Conservation (phyloP, 495 filamentous ascomycete genomes). For the Penicillium bialowiezense region DNA sequence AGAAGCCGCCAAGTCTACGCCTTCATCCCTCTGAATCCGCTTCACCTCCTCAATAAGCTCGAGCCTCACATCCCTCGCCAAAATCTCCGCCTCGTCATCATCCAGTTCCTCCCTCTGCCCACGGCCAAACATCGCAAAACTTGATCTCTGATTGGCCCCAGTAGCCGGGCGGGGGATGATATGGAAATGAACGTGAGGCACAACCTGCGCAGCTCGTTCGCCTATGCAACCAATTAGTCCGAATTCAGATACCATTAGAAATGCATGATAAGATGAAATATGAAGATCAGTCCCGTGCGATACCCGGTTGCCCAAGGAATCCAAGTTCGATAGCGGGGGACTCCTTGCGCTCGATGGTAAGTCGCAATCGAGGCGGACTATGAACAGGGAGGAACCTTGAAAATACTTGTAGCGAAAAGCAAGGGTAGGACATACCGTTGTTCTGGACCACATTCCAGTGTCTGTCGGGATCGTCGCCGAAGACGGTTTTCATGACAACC, state of each 20-base stretch:
- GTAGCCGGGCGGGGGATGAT: conserved; percentile 69
- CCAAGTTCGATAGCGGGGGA: too few species aligned
- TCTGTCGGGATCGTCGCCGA: conserved; percentile 28
- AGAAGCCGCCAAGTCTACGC: conserved; percentile 35
- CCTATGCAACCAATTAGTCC: conserved; percentile 40
- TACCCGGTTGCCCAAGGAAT: too few species aligned
- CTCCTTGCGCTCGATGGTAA: conserved; percentile 2
- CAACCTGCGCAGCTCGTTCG: conserved; percentile 80
- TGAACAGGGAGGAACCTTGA: too few species aligned
- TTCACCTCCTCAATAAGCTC: conserved; percentile 55
- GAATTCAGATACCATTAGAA: background rate
- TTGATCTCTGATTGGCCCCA: conserved; percentile 39
- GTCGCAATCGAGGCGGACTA: too few species aligned
- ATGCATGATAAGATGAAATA: background rate
- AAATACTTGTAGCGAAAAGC: too few species aligned
- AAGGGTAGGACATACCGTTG: conserved; percentile 58
- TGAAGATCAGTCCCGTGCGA: background rate
- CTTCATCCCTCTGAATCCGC: conserved; percentile 43
- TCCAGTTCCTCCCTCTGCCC: conserved; percentile 81
- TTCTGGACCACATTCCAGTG: conserved; percentile 91
- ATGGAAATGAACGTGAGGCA: conserved; percentile 90
- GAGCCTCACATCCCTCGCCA: conserved; percentile 62
- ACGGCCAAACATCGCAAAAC: conserved; percentile 79
- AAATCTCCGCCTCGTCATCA: conserved; percentile 69
- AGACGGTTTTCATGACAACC: conserved; percentile 57